A percentile compares a stretch with the other conserved stretches of the same genome.
phyloP scores from a whole-genome alignment of 768 basidiomycete genomes.

The Coprinopsis marcescibilis region DNA sequence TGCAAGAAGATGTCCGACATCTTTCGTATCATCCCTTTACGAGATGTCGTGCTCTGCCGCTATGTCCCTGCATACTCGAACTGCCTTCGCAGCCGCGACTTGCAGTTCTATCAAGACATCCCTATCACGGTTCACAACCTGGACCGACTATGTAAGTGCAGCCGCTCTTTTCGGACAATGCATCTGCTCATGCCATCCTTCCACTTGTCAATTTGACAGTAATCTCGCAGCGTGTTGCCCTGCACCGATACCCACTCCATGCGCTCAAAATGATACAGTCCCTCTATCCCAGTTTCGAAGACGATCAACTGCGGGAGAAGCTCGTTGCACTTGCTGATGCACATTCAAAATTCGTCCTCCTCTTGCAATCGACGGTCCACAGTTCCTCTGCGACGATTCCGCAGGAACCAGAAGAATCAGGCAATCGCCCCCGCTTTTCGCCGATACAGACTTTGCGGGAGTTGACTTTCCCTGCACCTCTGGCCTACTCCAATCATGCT shows the following conservation, averaged over 20 bases:
- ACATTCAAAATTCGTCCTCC: conserved; percentile 70
- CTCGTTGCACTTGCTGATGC: conserved; percentile 49
- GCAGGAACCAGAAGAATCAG: conserved; percentile 37
- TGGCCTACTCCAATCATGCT: conserved; percentile 38
- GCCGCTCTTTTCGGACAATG: conserved; percentile 1
- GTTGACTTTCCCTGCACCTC: conserved; percentile 70
- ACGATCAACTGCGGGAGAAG: conserved; percentile 28
- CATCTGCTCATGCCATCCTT: conserved; percentile 12
- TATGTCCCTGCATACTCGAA: conserved; percentile 56
- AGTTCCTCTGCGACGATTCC: conserved; percentile 46
- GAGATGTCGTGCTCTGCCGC: conserved; percentile 37
- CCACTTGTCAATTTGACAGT: conserved; percentile 32
- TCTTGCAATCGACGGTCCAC: conserved; percentile 68
- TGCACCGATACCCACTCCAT: conserved; percentile 69
- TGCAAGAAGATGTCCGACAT: conserved; percentile 27
- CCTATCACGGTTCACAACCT: conserved; percentile 54
- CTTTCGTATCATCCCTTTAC: conserved; percentile 23
- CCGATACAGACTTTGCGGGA: conserved; percentile 38
- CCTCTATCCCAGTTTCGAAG: conserved; percentile 24
- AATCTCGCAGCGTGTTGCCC: conserved; percentile 54
- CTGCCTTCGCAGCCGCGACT: conserved; percentile 36
- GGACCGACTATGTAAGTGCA: conserved; percentile 56
- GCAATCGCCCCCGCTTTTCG: conserved; percentile 19
- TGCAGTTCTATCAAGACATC: conserved; percentile 38
- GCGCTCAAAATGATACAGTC: conserved; percentile 50